Conservation (phyloP, 1,139 yeast species). For the Geotrichum klebahnii region DNA sequence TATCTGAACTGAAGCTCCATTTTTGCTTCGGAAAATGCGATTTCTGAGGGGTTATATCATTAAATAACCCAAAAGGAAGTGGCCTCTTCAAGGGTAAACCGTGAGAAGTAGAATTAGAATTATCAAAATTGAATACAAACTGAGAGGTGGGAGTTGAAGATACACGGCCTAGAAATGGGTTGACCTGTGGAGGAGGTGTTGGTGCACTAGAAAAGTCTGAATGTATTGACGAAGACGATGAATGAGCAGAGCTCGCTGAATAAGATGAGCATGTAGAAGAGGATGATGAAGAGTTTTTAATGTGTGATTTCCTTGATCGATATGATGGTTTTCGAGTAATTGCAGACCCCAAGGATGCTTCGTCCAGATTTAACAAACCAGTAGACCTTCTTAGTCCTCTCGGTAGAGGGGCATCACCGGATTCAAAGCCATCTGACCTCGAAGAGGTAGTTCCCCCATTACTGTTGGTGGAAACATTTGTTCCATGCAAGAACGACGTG, state of each 20-base stretch:
- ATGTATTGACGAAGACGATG: conserved; percentile 20
- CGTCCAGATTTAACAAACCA: conserved; percentile 42
- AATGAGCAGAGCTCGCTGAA: conserved; percentile 17
- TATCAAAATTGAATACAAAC: conserved; percentile 6
- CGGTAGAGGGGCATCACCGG: conserved; percentile 13
- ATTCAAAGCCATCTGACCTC: neutral
- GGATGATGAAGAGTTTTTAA: conserved; percentile 13
- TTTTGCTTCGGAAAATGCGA: conserved; percentile 11
- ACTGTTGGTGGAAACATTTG: neutral
- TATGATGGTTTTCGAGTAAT: conserved; percentile 17
- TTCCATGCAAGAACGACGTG: conserved; percentile 12
- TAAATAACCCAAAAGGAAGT: conserved; percentile 12
- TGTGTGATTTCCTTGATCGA: conserved; percentile 14
- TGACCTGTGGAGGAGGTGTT: conserved; percentile 13
- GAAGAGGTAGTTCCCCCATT: conserved; percentile 1
- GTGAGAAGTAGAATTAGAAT: conserved; percentile 1
- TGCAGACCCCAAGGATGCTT: conserved; percentile 36
- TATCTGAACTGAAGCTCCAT: conserved; percentile 14
- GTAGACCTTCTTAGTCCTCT: conserved; percentile 40
- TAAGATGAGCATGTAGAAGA: conserved; percentile 29
- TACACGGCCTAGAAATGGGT: conserved; percentile 5
- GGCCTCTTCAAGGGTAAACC: conserved; percentile 16
- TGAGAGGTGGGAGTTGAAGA: conserved; percentile 1
- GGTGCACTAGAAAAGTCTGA: conserved; percentile 13
- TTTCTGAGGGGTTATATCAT: conserved; percentile 4